These are phyloP conservation scores for Paramecium primaurelia DNA, from an alignment of 73 alveolate genomes.

Conservation along the genomic window DNA sequence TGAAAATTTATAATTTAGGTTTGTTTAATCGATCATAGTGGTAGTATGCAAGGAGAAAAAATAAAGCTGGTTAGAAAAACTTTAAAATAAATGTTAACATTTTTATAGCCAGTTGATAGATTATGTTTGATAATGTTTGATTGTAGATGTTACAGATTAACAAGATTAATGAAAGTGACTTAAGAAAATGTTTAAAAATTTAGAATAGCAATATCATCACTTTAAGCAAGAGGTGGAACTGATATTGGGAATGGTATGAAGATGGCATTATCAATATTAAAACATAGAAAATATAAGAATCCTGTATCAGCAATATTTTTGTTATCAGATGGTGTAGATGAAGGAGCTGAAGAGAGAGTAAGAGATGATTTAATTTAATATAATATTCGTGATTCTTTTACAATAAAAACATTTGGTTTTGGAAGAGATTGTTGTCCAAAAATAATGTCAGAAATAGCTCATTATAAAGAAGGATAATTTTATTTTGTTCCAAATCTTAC, in stretches of 20 bases:
- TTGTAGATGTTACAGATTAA: background rate
- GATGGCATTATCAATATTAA: slow-evolving; percentile 26
- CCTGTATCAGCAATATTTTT: slow-evolving; percentile 43
- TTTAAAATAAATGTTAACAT: background rate
- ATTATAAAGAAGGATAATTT: slow-evolving; percentile 28
- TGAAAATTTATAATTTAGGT: background rate
- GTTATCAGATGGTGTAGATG: slow-evolving; percentile 55
- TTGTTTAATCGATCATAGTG: slow-evolving; percentile 50
- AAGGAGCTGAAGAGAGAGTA: slow-evolving; percentile 38
- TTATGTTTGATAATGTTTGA: slow-evolving; percentile 40
- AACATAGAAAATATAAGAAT: slow-evolving; percentile 38
- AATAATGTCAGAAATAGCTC: slow-evolving; percentile 36
- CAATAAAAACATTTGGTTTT: slow-evolving; percentile 51
- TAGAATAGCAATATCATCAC: background rate
- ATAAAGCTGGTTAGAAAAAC: slow-evolving; percentile 8
- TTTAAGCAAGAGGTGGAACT: slow-evolving; percentile 54
- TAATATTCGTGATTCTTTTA: slow-evolving; percentile 43
- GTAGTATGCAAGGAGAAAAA: slow-evolving; percentile 42
- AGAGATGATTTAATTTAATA: background rate
- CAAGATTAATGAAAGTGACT: slow-evolving; percentile 24
- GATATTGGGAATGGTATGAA: slow-evolving; percentile 49
- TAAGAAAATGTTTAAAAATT: background rate
- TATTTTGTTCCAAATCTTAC: slow-evolving; percentile 15
- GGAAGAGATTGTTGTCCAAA: slow-evolving; percentile 44
- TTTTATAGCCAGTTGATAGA: slow-evolving; percentile 16